Conservation (phyloP, 257 asterid species). For the Buddleja alternifolia region DNA sequence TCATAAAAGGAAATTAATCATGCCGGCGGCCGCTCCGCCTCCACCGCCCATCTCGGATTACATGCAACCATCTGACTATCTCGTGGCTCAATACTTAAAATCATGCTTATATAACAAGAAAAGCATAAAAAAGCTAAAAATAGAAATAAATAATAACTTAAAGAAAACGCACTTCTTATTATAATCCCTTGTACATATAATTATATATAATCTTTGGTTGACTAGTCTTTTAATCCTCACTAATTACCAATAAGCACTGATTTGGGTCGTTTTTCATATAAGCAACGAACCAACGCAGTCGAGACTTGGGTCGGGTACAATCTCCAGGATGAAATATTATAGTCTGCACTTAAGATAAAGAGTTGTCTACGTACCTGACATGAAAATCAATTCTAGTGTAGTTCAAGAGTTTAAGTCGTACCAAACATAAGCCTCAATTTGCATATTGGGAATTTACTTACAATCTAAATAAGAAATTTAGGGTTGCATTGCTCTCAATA, state of each 20-base stretch:
- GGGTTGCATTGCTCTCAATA: too few relatives aligned
- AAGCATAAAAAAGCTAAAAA: constrained; percentile 37
- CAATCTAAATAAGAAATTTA: too few relatives aligned
- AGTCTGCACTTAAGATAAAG: too few relatives aligned
- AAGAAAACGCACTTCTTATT: constrained; percentile 6
- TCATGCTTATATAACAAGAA: constrained; percentile 36
- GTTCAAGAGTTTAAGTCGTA: too few relatives aligned
- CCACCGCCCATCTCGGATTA: constrained; percentile 23
- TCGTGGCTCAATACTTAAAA: constrained; percentile 35
- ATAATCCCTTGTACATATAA: not conserved
- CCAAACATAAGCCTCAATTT: too few relatives aligned
- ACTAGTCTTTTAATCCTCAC: constrained; percentile 33
- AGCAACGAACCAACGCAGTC: too few relatives aligned
- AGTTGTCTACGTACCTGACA: too few relatives aligned
- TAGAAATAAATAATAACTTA: not conserved
- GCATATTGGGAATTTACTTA: too few relatives aligned
- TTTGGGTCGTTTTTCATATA: too few relatives aligned
- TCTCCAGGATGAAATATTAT: too few relatives aligned
- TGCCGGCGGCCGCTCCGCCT: constrained; percentile 25
- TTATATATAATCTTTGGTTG: constrained; percentile 24
- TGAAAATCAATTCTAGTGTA: too few relatives aligned
- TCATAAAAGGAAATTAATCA: not conserved
- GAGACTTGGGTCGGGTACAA: too few relatives aligned
- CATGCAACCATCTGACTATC: constrained; percentile 26
- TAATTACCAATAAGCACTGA: not conserved